Base-by-base conservation (phyloP, 495 filamentous ascomycete genomes). In the Daldinia bambusicola region DNA sequence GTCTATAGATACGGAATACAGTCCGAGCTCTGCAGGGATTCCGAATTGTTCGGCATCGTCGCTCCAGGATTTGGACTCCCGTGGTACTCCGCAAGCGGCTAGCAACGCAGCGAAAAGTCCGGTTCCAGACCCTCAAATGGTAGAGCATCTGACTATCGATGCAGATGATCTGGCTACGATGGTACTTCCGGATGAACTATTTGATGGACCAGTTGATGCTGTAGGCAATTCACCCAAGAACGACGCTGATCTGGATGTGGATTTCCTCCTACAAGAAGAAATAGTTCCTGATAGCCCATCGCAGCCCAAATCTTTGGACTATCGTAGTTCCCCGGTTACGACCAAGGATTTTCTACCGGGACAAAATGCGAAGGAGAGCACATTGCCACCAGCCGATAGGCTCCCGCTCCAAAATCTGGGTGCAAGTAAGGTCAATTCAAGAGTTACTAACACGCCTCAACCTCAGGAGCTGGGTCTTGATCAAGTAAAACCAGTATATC, bases 21-120 rank as follows among this genome's bases (percentile, higher is more conserved):
- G 56, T 66, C 66, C 66, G 56, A 66, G 56, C 56, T 34, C 51
- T 57, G n/a, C 61, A 65, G 55, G 66, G 66, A 60, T 34, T 0
- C n/a, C 30, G 26, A 56, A 45, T 38, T 43, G 43, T 50, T 60
- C 37, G 34, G 31, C 30, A 52, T 13, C 62, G 10, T 4, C 57
- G 60, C 20, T 14, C 62, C 51, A 45, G 58, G 48, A 20, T 22
- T 32, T 31, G 7, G 31, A 45, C 37, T 13, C 59, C 52, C 48
- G 22, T 37, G 58, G 64, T 14, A 26, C 32, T 13, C 16, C 48
- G 51, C 48, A 55, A 59, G 55, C 60, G 6, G 41, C 52, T 12
- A 34, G 50, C 22, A 41, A 18, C 18, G 2, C 30, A 26, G 14
- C 12, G 12, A 14, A 31, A 43, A 30, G 22, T 32, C 38, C 3